Evolutionary conservation across 805 yeast genomes (phyloP), one percentile per base, ranked within the genome.

Genomic region (Huiozyma naganishii): DNA sequence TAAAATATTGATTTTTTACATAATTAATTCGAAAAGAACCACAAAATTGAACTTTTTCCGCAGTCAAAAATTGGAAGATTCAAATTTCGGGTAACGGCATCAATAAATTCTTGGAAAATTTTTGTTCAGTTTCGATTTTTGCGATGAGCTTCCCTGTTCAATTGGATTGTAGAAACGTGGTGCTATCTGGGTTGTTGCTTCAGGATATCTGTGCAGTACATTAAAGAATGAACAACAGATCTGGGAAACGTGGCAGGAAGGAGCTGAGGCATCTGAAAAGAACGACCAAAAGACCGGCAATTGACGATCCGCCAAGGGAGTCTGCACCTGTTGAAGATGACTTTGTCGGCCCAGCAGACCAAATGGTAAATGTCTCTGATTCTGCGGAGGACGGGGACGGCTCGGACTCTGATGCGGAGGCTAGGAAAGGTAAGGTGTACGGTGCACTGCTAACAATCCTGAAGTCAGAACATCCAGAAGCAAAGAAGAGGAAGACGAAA

Each of bases 381-480:
- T 51, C 45, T 5, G 51, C 45, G 11, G 58, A 52, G 1, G 54
- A 48, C 27, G 53, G 37, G n/a, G 43, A 33, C 5, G 47, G 23
- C 23, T 17, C 46, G 28, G 49, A 29, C 9, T 32, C 34, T 2
- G 59, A 51, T 29, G 61, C 56, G 6, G 55, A 54, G 11, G 60
- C 52, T 41, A 41, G 44, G 51, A 54, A 62, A 30, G 69, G 72
- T 3, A 67, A 69, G 53, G 83, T 83, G 0, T 83, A 83, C 59
- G 72, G 74, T 51, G 89, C 90, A 1, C 64, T 83, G 40, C 58
- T 83, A 54, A 76, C 85, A 1, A 68, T 83, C 40, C 67, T 83
- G 47, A 71, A 68, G 37, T 61, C 74, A 7, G 79, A 74, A 41
- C 73, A 70, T 48, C 57, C 62, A 17, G 57, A 41, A 43, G 44